Evolutionary conservation across 148 eudicot species (phyloP).

Genomic region (Selenicereus undatus): DNA sequence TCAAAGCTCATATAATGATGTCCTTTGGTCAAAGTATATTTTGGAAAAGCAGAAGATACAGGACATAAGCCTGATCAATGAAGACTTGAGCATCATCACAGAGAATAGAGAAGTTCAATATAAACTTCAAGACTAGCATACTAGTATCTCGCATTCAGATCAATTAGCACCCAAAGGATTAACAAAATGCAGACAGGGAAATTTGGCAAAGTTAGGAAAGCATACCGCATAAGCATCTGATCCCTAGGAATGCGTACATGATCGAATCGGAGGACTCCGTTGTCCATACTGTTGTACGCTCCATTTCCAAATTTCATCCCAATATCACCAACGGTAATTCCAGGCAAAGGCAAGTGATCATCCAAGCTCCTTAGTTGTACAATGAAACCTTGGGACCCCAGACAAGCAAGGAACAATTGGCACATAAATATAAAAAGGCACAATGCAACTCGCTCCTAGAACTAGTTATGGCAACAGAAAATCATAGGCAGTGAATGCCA

Average conservation of each 20-base stretch:
- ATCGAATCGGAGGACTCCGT: constrained; percentile 81
- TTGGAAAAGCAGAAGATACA: background rate
- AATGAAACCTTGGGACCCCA: constrained; percentile 60
- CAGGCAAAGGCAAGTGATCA: constrained; percentile 87
- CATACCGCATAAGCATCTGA: constrained; percentile 95
- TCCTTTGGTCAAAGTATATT: background rate
- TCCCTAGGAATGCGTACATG: constrained; percentile 91
- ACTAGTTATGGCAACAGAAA: background rate
- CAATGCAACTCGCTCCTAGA: background rate
- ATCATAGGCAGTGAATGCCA: background rate
- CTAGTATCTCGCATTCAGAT: background rate
- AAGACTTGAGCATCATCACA: background rate
- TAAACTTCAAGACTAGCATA: background rate
- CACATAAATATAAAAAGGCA: background rate
- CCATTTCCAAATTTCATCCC: constrained; percentile 98
- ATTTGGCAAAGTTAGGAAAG: background rate
- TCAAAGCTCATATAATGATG: background rate
- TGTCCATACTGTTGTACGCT: constrained; percentile 95
- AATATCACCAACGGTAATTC: constrained; percentile 90
- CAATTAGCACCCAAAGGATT: background rate
- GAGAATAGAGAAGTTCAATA: background rate
- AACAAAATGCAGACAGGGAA: background rate
- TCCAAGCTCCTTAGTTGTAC: constrained; percentile 92
- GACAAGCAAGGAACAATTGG: background rate
- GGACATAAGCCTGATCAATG: background rate